A percentile compares a stretch with the other conserved stretches of the same genome.
Evolutionary conservation across 1,139 yeast species (phyloP).

Genomic region (Saccharomyces hybrid): DNA sequence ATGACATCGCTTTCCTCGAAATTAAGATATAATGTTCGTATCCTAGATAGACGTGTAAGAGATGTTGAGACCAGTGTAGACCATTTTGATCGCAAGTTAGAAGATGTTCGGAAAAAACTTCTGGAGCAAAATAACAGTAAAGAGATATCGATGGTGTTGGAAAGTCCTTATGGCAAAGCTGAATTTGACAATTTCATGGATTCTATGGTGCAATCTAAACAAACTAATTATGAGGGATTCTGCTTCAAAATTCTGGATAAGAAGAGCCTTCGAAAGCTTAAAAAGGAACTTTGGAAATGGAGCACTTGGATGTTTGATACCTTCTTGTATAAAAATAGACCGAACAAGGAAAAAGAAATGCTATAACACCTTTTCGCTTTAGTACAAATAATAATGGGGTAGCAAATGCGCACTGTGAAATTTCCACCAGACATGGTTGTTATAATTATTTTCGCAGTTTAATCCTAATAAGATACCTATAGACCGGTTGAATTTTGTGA

Average conservation of each 20-base stretch:
- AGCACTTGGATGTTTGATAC: conserved; percentile 1
- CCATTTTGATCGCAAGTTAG: conserved; percentile 2
- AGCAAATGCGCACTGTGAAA: background rate
- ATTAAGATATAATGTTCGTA: conserved; percentile 1
- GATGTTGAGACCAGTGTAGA: conserved; percentile 3
- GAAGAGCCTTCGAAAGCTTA: conserved; percentile 1
- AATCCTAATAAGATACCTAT: no score
- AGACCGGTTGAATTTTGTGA: no score
- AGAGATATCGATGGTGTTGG: background rate
- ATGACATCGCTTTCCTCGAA: conserved; percentile 2
- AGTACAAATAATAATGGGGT: no score
- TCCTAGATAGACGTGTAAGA: conserved; percentile 2
- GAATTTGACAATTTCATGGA: background rate
- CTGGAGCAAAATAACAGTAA: conserved; percentile 2
- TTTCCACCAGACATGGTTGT: background rate
- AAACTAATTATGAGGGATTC: conserved; percentile 2
- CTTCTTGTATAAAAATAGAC: background rate
- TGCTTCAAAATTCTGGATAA: conserved; percentile 1
- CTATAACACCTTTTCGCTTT: background rate
- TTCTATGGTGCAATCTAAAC: background rate
- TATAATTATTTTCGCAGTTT: no score
- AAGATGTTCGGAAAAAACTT: background rate
- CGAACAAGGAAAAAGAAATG: background rate
- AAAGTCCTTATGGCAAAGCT: background rate
- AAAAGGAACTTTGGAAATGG: conserved; percentile 2